These are phyloP conservation scores for Harringtonia lauricola DNA, from an alignment of 2,329 filamentous ascomycete genomes.

Conservation along the genomic window DNA sequence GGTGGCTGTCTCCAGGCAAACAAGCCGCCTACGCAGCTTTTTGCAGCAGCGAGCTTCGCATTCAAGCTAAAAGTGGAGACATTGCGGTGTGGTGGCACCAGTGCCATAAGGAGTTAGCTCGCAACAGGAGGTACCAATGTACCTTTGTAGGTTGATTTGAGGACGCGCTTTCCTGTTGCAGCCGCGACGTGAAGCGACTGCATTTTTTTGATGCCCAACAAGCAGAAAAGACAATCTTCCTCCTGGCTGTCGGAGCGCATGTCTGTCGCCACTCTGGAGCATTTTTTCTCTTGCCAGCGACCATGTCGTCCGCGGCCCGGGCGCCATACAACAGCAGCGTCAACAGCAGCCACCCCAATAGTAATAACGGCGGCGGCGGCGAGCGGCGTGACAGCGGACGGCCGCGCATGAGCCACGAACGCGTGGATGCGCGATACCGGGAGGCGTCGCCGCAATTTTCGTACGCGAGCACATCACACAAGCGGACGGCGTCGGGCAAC, in stretches of 20 bases:
- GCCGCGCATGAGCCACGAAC: constrained; percentile 22
- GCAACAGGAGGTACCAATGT: no score
- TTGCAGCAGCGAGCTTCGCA: constrained; percentile 3
- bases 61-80: constrained; percentile 4
- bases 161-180: constrained; percentile 11
- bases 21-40: constrained; percentile 16
- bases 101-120: not conserved
- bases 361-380: constrained; percentile 31
- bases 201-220: not conserved
- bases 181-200: constrained; percentile 6
- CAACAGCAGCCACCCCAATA: constrained; percentile 17
- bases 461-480: constrained; percentile 35
- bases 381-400: constrained; percentile 6
- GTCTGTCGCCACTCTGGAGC: no score
- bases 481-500: constrained; percentile 46
- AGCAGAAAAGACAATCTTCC: no score
- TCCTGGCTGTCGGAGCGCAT: not conserved
- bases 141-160: not conserved
- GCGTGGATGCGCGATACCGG: constrained; percentile 21
- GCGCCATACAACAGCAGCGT: constrained; percentile 16
- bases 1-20: constrained; percentile 15
- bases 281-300: constrained; percentile 11
- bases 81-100: not conserved
- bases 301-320: constrained; percentile 29
- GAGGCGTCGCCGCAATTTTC: constrained; percentile 24